Base-by-base conservation (phyloP, 1,284 basidiomycete genomes). In the Cryptococcus amylolentus region DNA sequence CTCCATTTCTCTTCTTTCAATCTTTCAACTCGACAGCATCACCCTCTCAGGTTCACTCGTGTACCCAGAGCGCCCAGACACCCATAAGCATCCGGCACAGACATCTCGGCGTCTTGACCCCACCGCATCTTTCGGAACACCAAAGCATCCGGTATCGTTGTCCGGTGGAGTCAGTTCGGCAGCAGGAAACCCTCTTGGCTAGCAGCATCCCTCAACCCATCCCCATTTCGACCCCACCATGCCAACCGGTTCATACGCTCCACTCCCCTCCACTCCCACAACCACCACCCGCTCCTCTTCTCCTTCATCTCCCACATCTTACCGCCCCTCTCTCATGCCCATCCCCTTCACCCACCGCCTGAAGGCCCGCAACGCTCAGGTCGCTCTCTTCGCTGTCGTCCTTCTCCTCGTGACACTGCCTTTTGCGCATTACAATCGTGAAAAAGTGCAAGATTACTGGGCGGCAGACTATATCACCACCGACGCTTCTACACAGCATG, bases 231-330 rank as follows among this genome's bases (percentile, higher is more conserved):
- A 27, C 51, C 45, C 43, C 42, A 8, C 28, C 49, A 45, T 44
- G 44, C 40, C 7, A 13, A n/a, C 18, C 54, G 50, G 41, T 48
- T 41, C 54, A 18, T 54, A 37, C 37, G 38, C 40, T n/a, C 31
- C 31, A 35, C 31, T 35, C 31, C 31, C 31, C 27, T 57, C 53
- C 23, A 28, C 51, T 37, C 37, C 51, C 38, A 54, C 58, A 37
- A 52, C 52, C 20, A 28, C 39, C n/a, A 50, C 35, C 23, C 41
- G 47, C 20, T 51, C 57, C 63, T 70, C 55, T 81, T 80, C 75
- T 59, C 72, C 18, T 70, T 80, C 58, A 76, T 84, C 67, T 16
- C 88, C 85, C 71, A 73, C 79, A 2, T 66, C 81, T 58, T 71
- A 81, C 6, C 62, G 77, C 68, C 16, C 6, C 60, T 72, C 48